phyloP scores from a whole-genome alignment of 805 yeast species.

The Barnettozyma sp. region DNA sequence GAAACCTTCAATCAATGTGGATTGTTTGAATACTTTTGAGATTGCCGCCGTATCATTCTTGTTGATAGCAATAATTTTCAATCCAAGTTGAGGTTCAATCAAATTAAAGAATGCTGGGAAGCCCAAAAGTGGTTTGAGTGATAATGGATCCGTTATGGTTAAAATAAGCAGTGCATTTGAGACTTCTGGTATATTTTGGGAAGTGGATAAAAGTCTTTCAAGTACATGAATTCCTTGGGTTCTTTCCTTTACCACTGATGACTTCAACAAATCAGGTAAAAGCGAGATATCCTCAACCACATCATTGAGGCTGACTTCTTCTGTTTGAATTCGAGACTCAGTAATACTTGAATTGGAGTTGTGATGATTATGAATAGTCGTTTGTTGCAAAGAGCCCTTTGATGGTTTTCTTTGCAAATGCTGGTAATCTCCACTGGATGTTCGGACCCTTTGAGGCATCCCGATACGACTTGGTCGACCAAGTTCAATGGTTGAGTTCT shows the following conservation, averaged over 20 bases:
- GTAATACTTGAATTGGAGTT: neutral
- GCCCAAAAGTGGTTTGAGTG: slow-evolving; percentile 26
- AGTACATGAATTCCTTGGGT: slow-evolving; percentile 19
- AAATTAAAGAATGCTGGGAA: slow-evolving; percentile 23
- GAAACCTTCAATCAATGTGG: slow-evolving; percentile 14
- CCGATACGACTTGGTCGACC: slow-evolving; percentile 23
- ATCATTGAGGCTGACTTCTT: neutral
- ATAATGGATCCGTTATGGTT: slow-evolving; percentile 23
- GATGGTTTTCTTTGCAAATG: slow-evolving; percentile 16
- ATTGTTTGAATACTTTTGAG: slow-evolving; percentile 9
- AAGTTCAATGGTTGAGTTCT: slow-evolving; percentile 11
- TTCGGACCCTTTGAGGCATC: slow-evolving; percentile 19
- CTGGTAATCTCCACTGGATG: slow-evolving; percentile 14
- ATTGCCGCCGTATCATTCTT: slow-evolving; percentile 20
- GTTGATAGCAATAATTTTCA: slow-evolving; percentile 29
- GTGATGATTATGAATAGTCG: neutral
- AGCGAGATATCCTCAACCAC: too few species aligned
- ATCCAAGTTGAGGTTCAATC: slow-evolving; percentile 22
- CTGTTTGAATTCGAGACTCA: slow-evolving; percentile 2
- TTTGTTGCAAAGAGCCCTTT: slow-evolving; percentile 11
- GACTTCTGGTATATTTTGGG: slow-evolving; percentile 11
- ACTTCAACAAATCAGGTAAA: too few species aligned
- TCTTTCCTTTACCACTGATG: slow-evolving; percentile 23
- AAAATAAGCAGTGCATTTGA: slow-evolving; percentile 17
- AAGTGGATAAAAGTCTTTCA: slow-evolving; percentile 4